Percentiles rank a stretch among this genome's conserved stretches.
Conservation (phyloP, 1,284 basidiomycete genomes). For the Ustilago tritici region DNA sequence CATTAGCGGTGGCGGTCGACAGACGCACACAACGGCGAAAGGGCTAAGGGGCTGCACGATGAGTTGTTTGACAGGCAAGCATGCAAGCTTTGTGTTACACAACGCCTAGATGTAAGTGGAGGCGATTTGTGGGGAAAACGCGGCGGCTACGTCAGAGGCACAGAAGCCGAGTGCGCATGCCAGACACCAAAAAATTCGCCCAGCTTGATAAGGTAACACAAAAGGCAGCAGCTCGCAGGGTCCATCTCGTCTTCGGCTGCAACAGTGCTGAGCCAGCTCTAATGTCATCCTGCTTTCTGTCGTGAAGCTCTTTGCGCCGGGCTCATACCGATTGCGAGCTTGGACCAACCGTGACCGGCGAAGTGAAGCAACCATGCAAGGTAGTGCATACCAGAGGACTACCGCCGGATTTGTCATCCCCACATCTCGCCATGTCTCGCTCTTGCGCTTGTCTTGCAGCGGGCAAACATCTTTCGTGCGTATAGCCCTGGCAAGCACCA, state of each 20-base stretch:
- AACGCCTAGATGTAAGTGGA: neutral
- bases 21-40: neutral
- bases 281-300: neutral
- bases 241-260: constrained; percentile 7
- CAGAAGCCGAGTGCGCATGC: neutral
- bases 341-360: neutral
- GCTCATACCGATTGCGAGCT: neutral
- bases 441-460: neutral
- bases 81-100: neutral
- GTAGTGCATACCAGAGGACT: neutral
- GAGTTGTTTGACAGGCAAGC: neutral
- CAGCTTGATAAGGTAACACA: constrained; percentile 11
- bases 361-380: neutral
- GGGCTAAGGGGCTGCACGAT: neutral
- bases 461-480: neutral
- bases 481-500: neutral
- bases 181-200: constrained; percentile 16
- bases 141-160: constrained; percentile 25
- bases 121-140: constrained; percentile 19
- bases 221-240: constrained; percentile 6
- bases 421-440: neutral
- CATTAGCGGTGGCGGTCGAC: constrained; percentile 3
- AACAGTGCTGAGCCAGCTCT: constrained; percentile 4
- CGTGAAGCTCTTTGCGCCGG: neutral
- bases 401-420: constrained; percentile 6